Conservation (phyloP, 1,139 yeast species). For the Lodderomyces metapsilosis region DNA sequence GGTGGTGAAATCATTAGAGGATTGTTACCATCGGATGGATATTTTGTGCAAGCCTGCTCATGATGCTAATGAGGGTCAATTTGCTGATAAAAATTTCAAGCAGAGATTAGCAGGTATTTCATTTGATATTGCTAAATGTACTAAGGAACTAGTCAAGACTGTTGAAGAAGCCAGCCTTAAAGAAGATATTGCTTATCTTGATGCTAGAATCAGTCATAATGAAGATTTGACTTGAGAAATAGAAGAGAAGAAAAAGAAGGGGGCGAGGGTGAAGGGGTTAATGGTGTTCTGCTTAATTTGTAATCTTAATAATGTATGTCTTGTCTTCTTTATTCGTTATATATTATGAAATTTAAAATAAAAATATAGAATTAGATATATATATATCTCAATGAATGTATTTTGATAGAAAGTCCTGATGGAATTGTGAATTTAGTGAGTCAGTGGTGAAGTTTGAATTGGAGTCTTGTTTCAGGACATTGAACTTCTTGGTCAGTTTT, state of each 20-base stretch:
- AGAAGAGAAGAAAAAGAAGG: not conserved
- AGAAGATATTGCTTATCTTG: constrained; percentile 63
- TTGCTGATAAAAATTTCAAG: constrained; percentile 85
- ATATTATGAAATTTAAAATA: too few relatives aligned
- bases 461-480: constrained; percentile 6
- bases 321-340: constrained; percentile 1
- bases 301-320: not conserved
- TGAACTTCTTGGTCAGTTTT: constrained; percentile 38
- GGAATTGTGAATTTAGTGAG: constrained; percentile 65
- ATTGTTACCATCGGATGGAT: constrained; percentile 80
- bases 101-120: constrained; percentile 95
- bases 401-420: constrained; percentile 66
- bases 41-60: constrained; percentile 54
- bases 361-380: not conserved
- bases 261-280: too few relatives aligned
- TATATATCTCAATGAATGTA: constrained; percentile 45
- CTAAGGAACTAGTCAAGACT: constrained; percentile 91
- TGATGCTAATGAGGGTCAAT: constrained; percentile 56
- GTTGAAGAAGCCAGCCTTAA: constrained; percentile 92
- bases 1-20: constrained; percentile 83
- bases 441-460: constrained; percentile 54
- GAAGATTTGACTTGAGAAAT: constrained; percentile 29
- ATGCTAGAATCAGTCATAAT: constrained; percentile 41
- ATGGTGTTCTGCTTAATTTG: too few relatives aligned
- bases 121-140: constrained; percentile 93